Conservation (phyloP, 1,284 basidiomycete genomes). For the Ustilago crameri region DNA sequence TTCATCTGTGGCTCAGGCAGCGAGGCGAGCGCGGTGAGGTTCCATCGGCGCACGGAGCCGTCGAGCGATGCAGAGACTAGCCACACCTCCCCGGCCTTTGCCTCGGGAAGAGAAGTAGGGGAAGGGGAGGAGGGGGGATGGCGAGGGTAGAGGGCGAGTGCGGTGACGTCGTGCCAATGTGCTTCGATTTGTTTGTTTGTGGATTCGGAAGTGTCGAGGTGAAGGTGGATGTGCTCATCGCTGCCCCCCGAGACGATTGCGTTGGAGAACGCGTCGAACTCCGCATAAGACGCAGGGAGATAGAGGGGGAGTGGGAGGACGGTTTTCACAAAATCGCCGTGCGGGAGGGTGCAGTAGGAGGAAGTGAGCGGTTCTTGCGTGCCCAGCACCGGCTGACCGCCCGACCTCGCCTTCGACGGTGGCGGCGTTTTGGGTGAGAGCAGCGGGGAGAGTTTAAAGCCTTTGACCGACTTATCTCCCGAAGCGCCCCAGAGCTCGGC, state of each 20-base stretch:
- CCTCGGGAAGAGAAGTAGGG: background rate
- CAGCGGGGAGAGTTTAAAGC: conserved; percentile 12
- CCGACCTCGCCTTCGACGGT: background rate
- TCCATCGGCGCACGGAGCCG: conserved; percentile 54
- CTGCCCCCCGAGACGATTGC: conserved; percentile 23
- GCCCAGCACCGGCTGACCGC: background rate
- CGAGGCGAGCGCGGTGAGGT: background rate
- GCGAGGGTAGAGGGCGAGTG: conserved; percentile 32
- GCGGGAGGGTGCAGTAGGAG: background rate
- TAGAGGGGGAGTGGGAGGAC: conserved; percentile 14
- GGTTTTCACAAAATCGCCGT: conserved; percentile 28
- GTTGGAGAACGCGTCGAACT: conserved; percentile 1
- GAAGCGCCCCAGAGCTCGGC: conserved; percentile 32
- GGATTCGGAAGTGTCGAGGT: background rate
- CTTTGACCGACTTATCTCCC: conserved; percentile 20
- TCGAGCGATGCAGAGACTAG: conserved; percentile 50
- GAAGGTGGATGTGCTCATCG: conserved; percentile 43
- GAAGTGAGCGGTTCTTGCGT: conserved; percentile 3
- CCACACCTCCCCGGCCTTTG: conserved; percentile 13
- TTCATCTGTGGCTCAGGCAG: conserved; percentile 2
- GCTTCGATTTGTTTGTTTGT: conserved; percentile 33
- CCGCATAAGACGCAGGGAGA: background rate
- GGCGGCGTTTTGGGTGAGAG: conserved; percentile 12
- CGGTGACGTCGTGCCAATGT: conserved; percentile 59
- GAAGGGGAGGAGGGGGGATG: background rate